Evolutionary conservation across 192 early-diverging fungal species (phyloP), one percentile per base, ranked within the genome.

Genomic region (Coemansia sp.): DNA sequence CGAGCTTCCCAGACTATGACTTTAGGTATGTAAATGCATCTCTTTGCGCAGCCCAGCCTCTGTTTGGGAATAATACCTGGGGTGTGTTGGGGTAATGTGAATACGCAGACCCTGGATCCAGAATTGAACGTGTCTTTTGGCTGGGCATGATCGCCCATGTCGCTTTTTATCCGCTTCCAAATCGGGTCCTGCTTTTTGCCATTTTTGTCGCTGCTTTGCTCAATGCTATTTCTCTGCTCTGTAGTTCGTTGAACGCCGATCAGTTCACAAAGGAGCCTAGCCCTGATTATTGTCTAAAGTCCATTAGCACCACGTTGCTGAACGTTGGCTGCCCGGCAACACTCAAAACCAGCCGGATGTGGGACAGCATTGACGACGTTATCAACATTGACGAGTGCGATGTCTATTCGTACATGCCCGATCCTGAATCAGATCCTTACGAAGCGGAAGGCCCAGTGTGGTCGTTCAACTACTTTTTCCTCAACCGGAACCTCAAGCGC

Each of bases 381-480:
- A 90, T 95, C 57, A 79, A 93, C 19, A 76, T 94, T 41, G 84
- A 87, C 53, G 90, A 94, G 60, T 92, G 91, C 72, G 92, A 94
- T 60, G 88, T 97, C 7, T 99, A 96, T 79, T 88, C 86, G 32
- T 99, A 93, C 77, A 88, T 86, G 51, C 94, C 97, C 12, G 89
- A 92, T 45, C 87, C 79, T 10, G 94, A 94, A 32, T 83, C 86
- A 43, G 93, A 99, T 74, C 97, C 94, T 8, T 94, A 94, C 77
- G 86, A 84, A 50, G 95, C 96, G 55, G 93, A 97, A 58, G 91
- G 89, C 14, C 90, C 87, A 19, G 81, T 94, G 86, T 92, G 93
- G 95, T 92, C 92, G 27, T 92, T 96, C 76, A 94, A 98, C 86
- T 95, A 94, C 85, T 97, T 98, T 69, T 97, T 98, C 82, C 91